Evolutionary conservation across 1,284 basidiomycete genomes (phyloP).

Genomic region (Tylopilus orsonianus): DNA sequence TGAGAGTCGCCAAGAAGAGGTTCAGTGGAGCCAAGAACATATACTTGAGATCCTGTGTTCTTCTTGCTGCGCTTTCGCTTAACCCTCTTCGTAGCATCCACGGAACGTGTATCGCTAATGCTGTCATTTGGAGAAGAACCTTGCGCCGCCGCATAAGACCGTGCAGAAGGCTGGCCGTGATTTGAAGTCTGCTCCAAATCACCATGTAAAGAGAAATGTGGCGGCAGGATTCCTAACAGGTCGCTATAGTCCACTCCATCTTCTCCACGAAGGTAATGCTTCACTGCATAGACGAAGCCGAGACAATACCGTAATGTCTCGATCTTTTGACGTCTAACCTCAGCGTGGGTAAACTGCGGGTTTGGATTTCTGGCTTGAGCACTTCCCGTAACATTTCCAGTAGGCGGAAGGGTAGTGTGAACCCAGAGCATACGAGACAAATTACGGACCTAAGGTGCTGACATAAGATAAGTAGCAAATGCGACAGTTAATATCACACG

Average conservation of each 20-base stretch:
- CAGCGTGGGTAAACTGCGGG: constrained; percentile 46
- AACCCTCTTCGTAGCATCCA: constrained; percentile 67
- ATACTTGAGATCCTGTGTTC: constrained; percentile 27
- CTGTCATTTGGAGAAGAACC: constrained; percentile 29
- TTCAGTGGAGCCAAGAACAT: constrained; percentile 41
- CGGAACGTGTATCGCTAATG: constrained; percentile 36
- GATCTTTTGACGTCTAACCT: constrained; percentile 71
- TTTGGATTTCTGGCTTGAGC: constrained; percentile 51
- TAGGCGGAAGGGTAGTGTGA: constrained; percentile 66
- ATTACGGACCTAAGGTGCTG: constrained; percentile 49
- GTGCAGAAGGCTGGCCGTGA: constrained; percentile 25
- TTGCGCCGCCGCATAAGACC: constrained; percentile 43
- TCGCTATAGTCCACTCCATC: constrained; percentile 70
- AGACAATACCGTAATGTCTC: constrained; percentile 68
- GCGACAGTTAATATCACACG: constrained; percentile 41
- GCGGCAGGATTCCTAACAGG: constrained; percentile 64
- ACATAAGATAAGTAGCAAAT: neutral
- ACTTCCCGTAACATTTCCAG: constrained; percentile 41
- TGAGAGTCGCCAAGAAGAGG: constrained; percentile 60
- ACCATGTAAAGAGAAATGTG: constrained; percentile 49
- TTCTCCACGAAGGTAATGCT: constrained; percentile 78
- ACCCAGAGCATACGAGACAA: constrained; percentile 76
- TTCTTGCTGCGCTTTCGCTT: constrained; percentile 66
- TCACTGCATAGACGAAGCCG: constrained; percentile 68
- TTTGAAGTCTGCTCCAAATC: constrained; percentile 41